Base-by-base conservation (phyloP, 345 rosid species). In the Eucalyptus marginata region DNA sequence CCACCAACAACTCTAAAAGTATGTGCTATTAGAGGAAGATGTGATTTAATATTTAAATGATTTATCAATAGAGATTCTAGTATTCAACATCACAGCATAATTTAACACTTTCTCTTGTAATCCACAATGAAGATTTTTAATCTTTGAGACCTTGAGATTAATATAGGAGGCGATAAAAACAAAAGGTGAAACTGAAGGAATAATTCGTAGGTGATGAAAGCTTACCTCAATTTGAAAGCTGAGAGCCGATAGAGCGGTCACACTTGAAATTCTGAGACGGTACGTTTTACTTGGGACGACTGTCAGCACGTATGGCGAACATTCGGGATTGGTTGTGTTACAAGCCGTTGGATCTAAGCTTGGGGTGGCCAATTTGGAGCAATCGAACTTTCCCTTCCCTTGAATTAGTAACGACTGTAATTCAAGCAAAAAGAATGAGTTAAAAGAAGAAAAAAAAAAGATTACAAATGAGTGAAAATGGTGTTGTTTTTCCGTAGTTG, bases 151-250 rank as follows among this genome's bases (percentile, higher is more conserved):
- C 31, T 31, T 16, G 18, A 66, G 18, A 31, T 16, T 33, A 66
- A 8, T 16, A 66, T 1, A 31, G 43, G 40, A 31, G 79, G 43
- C 3, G 3, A 31, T 31, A 36, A 31, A 31, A 31, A 31, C 17
- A 15, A 66, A 29, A 62, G 7, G n/a, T 11, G 2, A 66, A 31
- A 16, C 20, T 18, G 1, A 33, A 16, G 79, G 12, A 17, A 31
- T 66, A 16, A 66, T 66, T 66, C 3, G 2, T 31, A 15, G 43
- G 46, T 16, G 12, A 43, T 59, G 6, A 56, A 13, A 49, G 50
- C 22, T 59, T 89, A 93, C 97, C 97, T 96, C 95, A 8, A 94
- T 92, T 86, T 96, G 97, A 92, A 96, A 97, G 76, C 94, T 97
- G 10, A 96, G 96, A 43, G 97, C 98, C 4, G 99, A 94, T 11